phyloP scores from a whole-genome alignment of 2,329 filamentous ascomycete species.

The Aspergillus japonicus region DNA sequence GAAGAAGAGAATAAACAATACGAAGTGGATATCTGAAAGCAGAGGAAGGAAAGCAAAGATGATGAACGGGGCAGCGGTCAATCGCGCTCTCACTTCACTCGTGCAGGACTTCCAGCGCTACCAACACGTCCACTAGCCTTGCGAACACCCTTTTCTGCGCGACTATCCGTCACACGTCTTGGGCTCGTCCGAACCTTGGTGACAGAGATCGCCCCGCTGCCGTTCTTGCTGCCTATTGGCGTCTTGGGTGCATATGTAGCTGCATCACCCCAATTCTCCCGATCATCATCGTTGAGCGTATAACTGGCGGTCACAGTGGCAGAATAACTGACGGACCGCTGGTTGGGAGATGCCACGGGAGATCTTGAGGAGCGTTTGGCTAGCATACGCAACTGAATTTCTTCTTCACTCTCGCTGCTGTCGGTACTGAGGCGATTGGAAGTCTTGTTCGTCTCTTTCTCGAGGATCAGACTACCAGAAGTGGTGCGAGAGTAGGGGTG shows the following conservation, averaged over 20 bases:
- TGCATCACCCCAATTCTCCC: conserved; percentile 61
- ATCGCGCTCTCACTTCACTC: conserved; percentile 27
- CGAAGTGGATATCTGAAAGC: conserved; percentile 14
- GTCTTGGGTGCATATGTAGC: conserved; percentile 45
- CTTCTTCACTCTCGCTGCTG: conserved; percentile 72
- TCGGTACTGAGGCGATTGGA: conserved; percentile 59
- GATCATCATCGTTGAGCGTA: conserved; percentile 65
- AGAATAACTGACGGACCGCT: conserved; percentile 72
- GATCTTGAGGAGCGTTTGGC: conserved; percentile 65
- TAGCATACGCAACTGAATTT: conserved; percentile 73
- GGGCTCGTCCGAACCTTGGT: conserved; percentile 65
- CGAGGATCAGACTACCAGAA: conserved; percentile 44
- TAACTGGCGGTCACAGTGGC: conserved; percentile 71
- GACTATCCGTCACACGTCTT: conserved; percentile 39
- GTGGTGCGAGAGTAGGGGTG: conserved; percentile 67
- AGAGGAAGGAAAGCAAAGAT: conserved; percentile 7
- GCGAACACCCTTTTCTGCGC: conserved; percentile 43
- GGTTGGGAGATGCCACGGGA: conserved; percentile 61
- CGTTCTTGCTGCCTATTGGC: conserved; percentile 57
- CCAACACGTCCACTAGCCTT: conserved; percentile 49
- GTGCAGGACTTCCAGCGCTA: conserved; percentile 39
- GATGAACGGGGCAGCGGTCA: neutral
- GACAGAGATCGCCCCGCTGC: conserved; percentile 51
- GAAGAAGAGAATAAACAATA: conserved; percentile 1
- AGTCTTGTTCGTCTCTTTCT: conserved; percentile 30